Evolutionary conservation across 164 flowering plant genomes (phyloP).

Genomic region (Dillenia suffruticosa): DNA sequence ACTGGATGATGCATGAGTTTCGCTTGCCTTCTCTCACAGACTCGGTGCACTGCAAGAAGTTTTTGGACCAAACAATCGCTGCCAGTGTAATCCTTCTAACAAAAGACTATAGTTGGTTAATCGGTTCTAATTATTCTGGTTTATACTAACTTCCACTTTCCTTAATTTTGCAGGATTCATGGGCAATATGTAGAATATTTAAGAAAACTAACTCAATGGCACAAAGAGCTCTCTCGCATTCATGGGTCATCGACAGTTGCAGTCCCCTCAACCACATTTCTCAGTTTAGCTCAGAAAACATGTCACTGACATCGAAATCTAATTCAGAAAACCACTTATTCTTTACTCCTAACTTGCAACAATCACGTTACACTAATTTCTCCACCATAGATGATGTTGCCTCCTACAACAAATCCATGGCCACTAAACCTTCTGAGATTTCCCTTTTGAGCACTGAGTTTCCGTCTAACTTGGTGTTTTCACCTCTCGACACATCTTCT

Average conservation of each 20-base stretch:
- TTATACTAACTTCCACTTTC: not conserved
- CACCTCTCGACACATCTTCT: constrained; percentile 16
- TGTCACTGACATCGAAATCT: constrained; percentile 5
- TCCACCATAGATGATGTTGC: too few relatives aligned
- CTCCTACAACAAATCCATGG: too few relatives aligned
- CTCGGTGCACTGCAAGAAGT: constrained; percentile 36
- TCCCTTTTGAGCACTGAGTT: constrained; percentile 10
- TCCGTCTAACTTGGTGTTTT: constrained; percentile 14
- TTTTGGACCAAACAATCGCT: constrained; percentile 50
- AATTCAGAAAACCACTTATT: not conserved
- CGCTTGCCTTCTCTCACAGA: constrained; percentile 69
- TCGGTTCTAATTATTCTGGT: not conserved
- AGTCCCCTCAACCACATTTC: too few relatives aligned
- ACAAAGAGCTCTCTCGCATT: constrained; percentile 75
- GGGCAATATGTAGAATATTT: constrained; percentile 99
- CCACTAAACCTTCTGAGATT: not conserved
- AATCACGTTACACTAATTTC: too few relatives aligned
- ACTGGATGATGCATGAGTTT: constrained; percentile 99
- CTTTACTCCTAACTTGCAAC: too few relatives aligned
- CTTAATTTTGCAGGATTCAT: constrained; percentile 62
- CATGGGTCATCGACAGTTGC: constrained; percentile 40
- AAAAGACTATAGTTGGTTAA: not conserved
- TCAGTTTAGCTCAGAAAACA: constrained; percentile 12
- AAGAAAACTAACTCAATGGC: constrained; percentile 81
- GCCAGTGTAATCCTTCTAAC: constrained; percentile 41